Evolutionary conservation across 352 stramenopile species (phyloP), one percentile per base, ranked within the genome.

Genomic region (Phytophthora parvispora): DNA sequence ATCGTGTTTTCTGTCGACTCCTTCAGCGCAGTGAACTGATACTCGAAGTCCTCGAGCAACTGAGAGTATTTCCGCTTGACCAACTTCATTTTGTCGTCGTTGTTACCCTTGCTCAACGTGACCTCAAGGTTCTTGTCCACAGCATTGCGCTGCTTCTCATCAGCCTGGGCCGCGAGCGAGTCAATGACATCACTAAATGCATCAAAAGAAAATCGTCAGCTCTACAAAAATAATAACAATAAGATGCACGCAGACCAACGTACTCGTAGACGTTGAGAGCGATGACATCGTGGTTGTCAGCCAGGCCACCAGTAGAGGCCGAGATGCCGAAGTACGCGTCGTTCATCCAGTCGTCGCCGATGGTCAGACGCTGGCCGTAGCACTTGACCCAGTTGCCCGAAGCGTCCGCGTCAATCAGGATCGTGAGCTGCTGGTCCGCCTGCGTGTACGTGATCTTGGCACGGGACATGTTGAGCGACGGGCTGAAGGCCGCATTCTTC

Each of bases 221-320:
- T 24, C n/a, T 27, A 60, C 20, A 16, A 16, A 50, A 9, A 15
- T 6, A 59, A 45, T 4, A 50, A 24, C 36, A 66, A 36, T 18
- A 20, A 62, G 25, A 12, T n/a, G n/a, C 18, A 56, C 27, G 4
- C 25, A 20, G 13, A 16, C 12, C 34, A 57, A 85, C 88, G 50
- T 86, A 94, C 86, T 95, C 83, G 68, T 91, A 95, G 60, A 94
- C 65, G 29, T 81, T 90, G 47, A 96, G 69, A 8, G 76, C 61
- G 48, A 96, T 82, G 6, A 96, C 77, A 42, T 96, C 89, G 73
- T 96, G 89, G 72, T 94, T 96, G 64, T 96, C 87, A 9, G 89
- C 89, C 18, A 96, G 75, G n/a, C 84, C 83, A 40, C 89, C 89
- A 1, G 89, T 96, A 7, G 87, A 93, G 16, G 87, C 86, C n/a